Base-by-base conservation (phyloP, 1,284 basidiomycete genomes). In the Ceraceosorus guamensis region DNA sequence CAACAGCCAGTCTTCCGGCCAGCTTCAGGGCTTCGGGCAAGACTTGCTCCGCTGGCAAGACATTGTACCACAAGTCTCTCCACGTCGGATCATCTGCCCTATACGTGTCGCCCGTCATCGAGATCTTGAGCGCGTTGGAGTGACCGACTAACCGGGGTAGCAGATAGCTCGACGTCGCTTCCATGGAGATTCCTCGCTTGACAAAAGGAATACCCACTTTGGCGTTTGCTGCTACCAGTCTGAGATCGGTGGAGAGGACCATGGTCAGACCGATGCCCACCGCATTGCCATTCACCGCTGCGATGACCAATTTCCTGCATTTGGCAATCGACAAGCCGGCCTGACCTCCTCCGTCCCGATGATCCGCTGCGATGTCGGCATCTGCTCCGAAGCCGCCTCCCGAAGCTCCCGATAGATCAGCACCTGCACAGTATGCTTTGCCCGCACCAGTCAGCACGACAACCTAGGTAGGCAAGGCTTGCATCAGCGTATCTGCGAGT, bases 151-250 rank as follows among this genome's bases (percentile, higher is more conserved):
- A 51, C 2, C 63, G 33, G 8, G 69, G 69, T 1, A 71, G 52
- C 6, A 67, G 49, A 56, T 64, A 71, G 4, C 55, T 53, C 16
- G 58, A 63, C 14, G 55, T 58, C 3, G 66, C 69, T 43, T 71
- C 69, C 53, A 68, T 61, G 3, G 69, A 59, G 31, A 71, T 71
- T 5, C 69, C 69, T 6, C 69, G 34, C 50, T 71, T 66, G 2
- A 59, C 59, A 33, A 71, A 71, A 1, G 68, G 67, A n/a, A 68
- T 61, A 2, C 55, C 69, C 10, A 71, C 56, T 35, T 70, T 71
- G 16, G 69, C 67, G 24, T 55, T 61, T 6, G 48, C 46, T n/a
- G 44, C 48, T n/a, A 59, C 50, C 45, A 53, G 34, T 16, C 52
- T 43, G 33, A 53, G 44, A 32, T 53, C 52, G 30, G 52, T 46